Percentiles rank a stretch among this genome's conserved stretches.
phyloP scores from a whole-genome alignment of 129 eudicot genomes.

The Chrysanthemum makinoi region DNA sequence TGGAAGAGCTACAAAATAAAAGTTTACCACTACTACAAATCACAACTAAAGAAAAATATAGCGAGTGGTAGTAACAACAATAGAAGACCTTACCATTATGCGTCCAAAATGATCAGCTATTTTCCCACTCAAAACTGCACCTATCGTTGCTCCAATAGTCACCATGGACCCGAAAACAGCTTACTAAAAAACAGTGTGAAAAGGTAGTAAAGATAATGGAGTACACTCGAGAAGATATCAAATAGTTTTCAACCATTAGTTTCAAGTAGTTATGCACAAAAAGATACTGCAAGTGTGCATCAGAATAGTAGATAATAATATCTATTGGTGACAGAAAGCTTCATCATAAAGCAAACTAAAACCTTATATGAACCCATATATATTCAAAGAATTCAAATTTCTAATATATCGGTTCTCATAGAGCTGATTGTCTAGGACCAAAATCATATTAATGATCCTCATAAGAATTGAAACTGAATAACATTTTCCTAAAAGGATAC shows the following conservation, averaged over 20 bases:
- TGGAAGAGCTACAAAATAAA: conserved; percentile 3
- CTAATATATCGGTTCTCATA: too few relatives aligned
- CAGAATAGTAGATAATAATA: too few relatives aligned
- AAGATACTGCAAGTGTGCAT: too few relatives aligned
- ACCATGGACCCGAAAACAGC: conserved; percentile 83
- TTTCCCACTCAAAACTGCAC: conserved; percentile 79
- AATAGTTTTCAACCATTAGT: not conserved
- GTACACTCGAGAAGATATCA: not conserved
- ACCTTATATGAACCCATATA: too few relatives aligned
- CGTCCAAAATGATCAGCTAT: conserved; percentile 72
- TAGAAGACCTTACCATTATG: too few relatives aligned
- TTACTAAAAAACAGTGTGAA: conserved; percentile 2
- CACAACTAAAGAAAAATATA: not conserved
- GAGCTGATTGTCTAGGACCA: too few relatives aligned
- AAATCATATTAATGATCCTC: too few relatives aligned
- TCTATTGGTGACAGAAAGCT: too few relatives aligned
- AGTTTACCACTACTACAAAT: not conserved
- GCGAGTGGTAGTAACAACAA: not conserved
- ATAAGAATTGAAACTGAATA: too few relatives aligned
- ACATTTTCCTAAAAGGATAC: too few relatives aligned
- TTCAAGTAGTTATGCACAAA: not conserved
- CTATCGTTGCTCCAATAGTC: conserved; percentile 89
- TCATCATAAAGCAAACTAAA: too few relatives aligned
- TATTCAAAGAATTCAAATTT: too few relatives aligned
- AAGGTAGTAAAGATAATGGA: conserved; percentile 1